These are phyloP conservation scores for Davidsoniella australis DNA, from an alignment of 2,329 filamentous ascomycete genomes.

Conservation along the genomic window DNA sequence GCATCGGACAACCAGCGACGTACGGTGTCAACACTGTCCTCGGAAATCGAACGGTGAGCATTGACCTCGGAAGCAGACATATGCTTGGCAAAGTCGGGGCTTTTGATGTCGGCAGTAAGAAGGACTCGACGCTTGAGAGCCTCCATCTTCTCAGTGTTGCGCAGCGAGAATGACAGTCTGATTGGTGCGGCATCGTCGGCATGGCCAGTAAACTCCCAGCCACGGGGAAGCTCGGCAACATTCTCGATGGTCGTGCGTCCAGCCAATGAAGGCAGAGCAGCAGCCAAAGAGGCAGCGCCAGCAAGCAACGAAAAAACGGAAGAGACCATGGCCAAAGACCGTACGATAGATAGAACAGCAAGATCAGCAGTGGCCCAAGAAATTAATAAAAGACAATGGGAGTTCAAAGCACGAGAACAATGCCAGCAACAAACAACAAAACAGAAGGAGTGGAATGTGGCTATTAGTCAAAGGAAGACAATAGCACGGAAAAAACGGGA, in stretches of 20 bases:
- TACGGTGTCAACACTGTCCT: constrained; percentile 21
- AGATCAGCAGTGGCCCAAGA: background rate
- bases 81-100: constrained; percentile 27
- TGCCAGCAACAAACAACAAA: background rate
- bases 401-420: background rate
- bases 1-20: constrained; percentile 25
- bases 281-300: constrained; percentile 1
- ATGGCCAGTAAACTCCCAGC: constrained; percentile 10
- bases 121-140: constrained; percentile 10
- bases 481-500: background rate
- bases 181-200: constrained; percentile 3
- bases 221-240: constrained; percentile 9
- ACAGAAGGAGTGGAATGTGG: background rate
- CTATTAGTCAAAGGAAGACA: background rate
- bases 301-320: constrained; percentile 9
- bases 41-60: constrained; percentile 21
- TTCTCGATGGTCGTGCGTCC: constrained; percentile 10
- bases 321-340: constrained; percentile 4
- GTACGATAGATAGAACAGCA: background rate
- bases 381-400: background rate
- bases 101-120: constrained; percentile 26
- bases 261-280: constrained; percentile 4
- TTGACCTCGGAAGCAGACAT: constrained; percentile 23
- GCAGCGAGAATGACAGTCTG: constrained; percentile 12
- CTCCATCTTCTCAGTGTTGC: constrained; percentile 11